Evolutionary conservation across 495 filamentous ascomycete genomes (phyloP), one percentile per base, ranked within the genome.

Genomic region (Trichoderma gamsii): DNA sequence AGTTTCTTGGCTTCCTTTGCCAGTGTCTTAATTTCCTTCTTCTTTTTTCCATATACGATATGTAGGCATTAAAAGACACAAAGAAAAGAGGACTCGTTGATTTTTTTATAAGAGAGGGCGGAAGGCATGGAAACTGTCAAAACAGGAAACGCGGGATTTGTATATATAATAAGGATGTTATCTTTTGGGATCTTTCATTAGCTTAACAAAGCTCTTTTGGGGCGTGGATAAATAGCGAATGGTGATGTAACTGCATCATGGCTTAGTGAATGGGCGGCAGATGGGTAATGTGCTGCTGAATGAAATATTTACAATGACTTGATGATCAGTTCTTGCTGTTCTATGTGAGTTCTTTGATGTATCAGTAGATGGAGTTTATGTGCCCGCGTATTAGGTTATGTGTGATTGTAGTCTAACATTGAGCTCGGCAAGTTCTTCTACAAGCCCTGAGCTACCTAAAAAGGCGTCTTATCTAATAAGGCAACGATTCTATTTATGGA

Each of bases 241-340:
- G 51, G 18, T 11, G 21, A 25, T 25, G 4, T 49, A 7, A 6
- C 44, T 16, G 51, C 51, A 56, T 56, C 51, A 56, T 56, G 21
- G 8, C n/a, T 25, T 4, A 56, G 51, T 56, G 21, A 56, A 56
- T 25, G 3, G 21, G 51, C 51, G 21, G 51, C 51, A 56, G 51
- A n/a, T 25, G 21, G 51, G 3, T 23, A 25, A 25, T n/a, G 21
- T 11, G 21, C 56, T 61, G 56, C 56, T 12, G 8, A 32, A 23
- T 56, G n/a, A 61, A 38, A 61, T 61, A 61, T 61, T 61, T 61
- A 32, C 56, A 61, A 61, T 29, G 23, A 32, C 56, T 29, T 61
- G 7, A 61, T 32, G 56, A 61, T n/a, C 6, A 7, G 25, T 52
- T 0, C 18, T 21, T 52, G 18, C 8, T 9, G 49, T 9, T 7